phyloP scores from a whole-genome alignment of 2,329 filamentous ascomycete species.

The Mycogone perniciosa region DNA sequence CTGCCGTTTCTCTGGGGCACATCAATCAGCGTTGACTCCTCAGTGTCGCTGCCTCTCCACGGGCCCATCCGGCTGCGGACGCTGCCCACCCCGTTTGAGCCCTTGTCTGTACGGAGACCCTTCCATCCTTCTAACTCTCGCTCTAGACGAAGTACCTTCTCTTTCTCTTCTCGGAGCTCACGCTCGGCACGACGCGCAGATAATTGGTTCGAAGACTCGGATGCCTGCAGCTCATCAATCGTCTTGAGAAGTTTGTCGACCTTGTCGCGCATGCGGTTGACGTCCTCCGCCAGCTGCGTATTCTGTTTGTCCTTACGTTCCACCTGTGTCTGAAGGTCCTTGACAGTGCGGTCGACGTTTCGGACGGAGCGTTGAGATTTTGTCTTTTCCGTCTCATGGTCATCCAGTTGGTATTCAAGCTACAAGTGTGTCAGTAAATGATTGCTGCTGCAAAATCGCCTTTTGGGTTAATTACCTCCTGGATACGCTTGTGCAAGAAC shows the following conservation, averaged over 20 bases:
- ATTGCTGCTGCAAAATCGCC: slow-evolving; percentile 19
- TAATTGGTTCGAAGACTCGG: slow-evolving; percentile 75
- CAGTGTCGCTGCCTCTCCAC: slow-evolving; percentile 33
- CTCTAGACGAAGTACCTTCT: slow-evolving; percentile 75
- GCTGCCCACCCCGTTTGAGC: slow-evolving; percentile 42
- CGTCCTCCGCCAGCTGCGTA: slow-evolving; percentile 71
- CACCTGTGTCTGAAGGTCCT: slow-evolving; percentile 86
- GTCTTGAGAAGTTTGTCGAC: slow-evolving; percentile 80
- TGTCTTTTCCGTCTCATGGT: slow-evolving; percentile 70
- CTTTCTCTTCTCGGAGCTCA: slow-evolving; percentile 81
- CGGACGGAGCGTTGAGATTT: slow-evolving; percentile 82
- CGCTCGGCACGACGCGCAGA: slow-evolving; percentile 79
- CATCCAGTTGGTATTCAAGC: slow-evolving; percentile 83
- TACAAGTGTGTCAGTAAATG: slow-evolving; percentile 32
- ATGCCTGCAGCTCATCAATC: slow-evolving; percentile 89
- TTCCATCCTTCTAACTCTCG: slow-evolving; percentile 83
- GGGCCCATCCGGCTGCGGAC: slow-evolving; percentile 30
- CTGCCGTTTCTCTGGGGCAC: slow-evolving; percentile 61
- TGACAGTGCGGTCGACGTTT: slow-evolving; percentile 88
- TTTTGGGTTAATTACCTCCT: slow-evolving; percentile 60
- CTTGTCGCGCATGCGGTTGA: slow-evolving; percentile 81
- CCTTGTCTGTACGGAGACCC: slow-evolving; percentile 62
- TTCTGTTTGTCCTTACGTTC: slow-evolving; percentile 90
- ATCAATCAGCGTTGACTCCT: slow-evolving; percentile 39
- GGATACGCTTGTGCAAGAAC: slow-evolving; percentile 87